Percentiles rank a stretch among this genome's conserved stretches.
phyloP scores from a whole-genome alignment of 1,284 basidiomycete genomes.

The Ustilago cynodontis region DNA sequence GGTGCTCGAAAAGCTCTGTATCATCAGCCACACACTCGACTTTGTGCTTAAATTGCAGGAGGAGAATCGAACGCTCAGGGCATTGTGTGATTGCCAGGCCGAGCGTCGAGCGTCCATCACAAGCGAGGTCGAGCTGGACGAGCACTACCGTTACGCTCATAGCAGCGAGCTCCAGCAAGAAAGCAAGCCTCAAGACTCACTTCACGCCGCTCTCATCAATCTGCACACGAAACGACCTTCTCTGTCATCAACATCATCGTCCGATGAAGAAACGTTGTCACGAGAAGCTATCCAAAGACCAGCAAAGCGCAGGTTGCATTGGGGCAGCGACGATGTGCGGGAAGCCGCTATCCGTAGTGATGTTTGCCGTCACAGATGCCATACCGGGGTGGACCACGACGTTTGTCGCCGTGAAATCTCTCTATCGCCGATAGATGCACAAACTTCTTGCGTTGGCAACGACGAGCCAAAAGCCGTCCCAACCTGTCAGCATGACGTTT shows the following conservation, averaged over 20 bases:
- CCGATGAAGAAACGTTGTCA: background rate
- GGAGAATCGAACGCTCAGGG: conserved; percentile 41
- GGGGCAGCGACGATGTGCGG: conserved; percentile 53
- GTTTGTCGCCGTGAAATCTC: background rate
- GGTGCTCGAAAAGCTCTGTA: conserved; percentile 68
- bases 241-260: conserved; percentile 13
- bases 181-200: background rate
- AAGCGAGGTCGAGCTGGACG: conserved; percentile 27
- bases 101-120: conserved; percentile 14
- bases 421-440: background rate
- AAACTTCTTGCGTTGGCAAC: background rate
- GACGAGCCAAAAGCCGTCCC: conserved; percentile 2
- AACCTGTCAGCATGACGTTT: background rate
- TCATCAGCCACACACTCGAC: conserved; percentile 65
- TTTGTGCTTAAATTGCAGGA: conserved; percentile 49
- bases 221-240: background rate
- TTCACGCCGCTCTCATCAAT: background rate
- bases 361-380: conserved; percentile 11
- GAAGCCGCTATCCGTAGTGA: conserved; percentile 22
- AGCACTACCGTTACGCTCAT: conserved; percentile 39
- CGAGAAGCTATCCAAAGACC: conserved; percentile 6
- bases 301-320: conserved; percentile 44
- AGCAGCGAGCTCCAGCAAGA: conserved; percentile 10
- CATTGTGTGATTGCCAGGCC: conserved; percentile 38
- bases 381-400: background rate